Conservation (phyloP, 169 alveolate genomes). For the Plasmodium coatneyi region DNA sequence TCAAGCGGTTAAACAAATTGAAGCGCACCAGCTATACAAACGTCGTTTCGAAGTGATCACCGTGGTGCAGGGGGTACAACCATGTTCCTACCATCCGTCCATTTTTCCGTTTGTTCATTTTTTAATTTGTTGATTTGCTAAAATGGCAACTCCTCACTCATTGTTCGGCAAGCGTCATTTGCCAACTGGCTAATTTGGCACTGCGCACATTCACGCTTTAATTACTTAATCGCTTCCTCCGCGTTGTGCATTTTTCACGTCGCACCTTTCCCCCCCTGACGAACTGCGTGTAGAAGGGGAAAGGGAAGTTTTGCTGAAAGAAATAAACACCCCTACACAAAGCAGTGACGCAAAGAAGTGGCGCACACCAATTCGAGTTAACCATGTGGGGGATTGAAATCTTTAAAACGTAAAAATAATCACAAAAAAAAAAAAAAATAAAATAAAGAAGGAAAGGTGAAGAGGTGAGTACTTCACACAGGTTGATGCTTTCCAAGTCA, state of each 20-base stretch:
- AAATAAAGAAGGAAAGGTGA: background rate
- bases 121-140: background rate
- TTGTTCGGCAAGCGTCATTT: background rate
- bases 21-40: slow-evolving; percentile 60
- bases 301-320: background rate
- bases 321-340: background rate
- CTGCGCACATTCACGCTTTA: background rate
- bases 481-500: background rate
- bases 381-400: background rate
- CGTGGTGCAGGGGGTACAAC: background rate
- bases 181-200: background rate
- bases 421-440: background rate
- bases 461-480: background rate
- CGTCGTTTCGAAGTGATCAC: slow-evolving; percentile 47
- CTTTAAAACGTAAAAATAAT: background rate
- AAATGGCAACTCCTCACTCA: background rate
- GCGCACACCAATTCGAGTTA: background rate
- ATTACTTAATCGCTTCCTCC: background rate
- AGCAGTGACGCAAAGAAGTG: background rate
- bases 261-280: background rate
- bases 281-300: background rate
- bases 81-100: background rate
- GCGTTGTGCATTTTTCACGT: background rate
- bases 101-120: background rate
- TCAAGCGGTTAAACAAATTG: slow-evolving; percentile 24